Evolutionary conservation across 306 rosid species (phyloP).

Genomic region (Pyrus pyrifolia): DNA sequence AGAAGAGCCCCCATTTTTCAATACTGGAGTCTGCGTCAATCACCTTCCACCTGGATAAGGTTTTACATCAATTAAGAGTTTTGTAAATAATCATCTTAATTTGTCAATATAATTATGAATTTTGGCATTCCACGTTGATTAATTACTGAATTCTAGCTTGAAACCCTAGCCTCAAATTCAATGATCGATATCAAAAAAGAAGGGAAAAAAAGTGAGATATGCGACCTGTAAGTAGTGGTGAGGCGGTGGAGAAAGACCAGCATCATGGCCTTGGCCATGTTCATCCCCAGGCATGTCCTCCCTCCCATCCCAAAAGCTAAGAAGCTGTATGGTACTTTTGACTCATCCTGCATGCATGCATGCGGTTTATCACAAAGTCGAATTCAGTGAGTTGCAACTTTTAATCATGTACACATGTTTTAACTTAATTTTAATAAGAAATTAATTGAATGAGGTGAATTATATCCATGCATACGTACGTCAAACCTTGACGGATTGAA

Average conservation of each 20-base stretch:
- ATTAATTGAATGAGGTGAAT: not conserved
- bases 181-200: not conserved
- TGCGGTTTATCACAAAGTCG: not conserved
- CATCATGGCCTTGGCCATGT: conserved; percentile 87
- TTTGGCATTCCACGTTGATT: not conserved
- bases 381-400: not conserved
- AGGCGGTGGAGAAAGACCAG: conserved; percentile 81
- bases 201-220: not conserved
- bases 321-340: conserved; percentile 56
- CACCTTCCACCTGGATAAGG: conserved; percentile 59
- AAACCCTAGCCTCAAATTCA: not conserved
- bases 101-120: not conserved
- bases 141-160: not conserved
- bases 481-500: conserved; percentile 74
- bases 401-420: not conserved
- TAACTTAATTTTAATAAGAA: not conserved
- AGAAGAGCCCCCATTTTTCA: conserved; percentile 66
- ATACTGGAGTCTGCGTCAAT: conserved; percentile 58
- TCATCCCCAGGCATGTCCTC: conserved; percentile 81
- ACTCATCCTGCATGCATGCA: conserved; percentile 34
- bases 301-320: conserved; percentile 91
- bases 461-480: conserved; percentile 26
- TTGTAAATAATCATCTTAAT: not conserved
- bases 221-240: conserved; percentile 53
- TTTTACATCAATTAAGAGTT: not conserved